These are phyloP conservation scores for Penicillium sp. DNA, from an alignment of 2,329 filamentous ascomycete species.

Conservation along the genomic window DNA sequence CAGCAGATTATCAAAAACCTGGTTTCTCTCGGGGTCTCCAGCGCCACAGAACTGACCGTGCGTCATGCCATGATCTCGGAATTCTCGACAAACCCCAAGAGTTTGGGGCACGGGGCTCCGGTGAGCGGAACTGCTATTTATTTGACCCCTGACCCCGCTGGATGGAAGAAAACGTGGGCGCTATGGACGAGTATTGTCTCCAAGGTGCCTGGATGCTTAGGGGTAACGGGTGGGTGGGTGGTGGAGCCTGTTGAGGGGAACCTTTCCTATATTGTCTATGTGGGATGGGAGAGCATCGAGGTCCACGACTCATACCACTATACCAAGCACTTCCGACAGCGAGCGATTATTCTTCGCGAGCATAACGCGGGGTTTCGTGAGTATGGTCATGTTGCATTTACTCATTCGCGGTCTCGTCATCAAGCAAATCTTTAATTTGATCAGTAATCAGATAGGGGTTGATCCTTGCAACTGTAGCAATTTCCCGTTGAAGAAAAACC, in stretches of 20 bases:
- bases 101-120: constrained; percentile 22
- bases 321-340: constrained; percentile 32
- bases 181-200: constrained; percentile 28
- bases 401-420: constrained; percentile 7
- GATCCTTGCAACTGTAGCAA: background rate
- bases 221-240: constrained; percentile 34
- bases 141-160: constrained; percentile 18
- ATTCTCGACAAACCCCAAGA: constrained; percentile 24
- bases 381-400: constrained; percentile 37
- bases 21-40: constrained; percentile 7
- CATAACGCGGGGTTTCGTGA: constrained; percentile 32
- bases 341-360: constrained; percentile 28
- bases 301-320: constrained; percentile 38
- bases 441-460: background rate
- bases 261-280: constrained; percentile 33
- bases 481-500: background rate
- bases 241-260: constrained; percentile 32
- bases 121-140: constrained; percentile 37
- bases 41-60: constrained; percentile 22
- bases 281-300: constrained; percentile 37
- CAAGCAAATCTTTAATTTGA: constrained; percentile 11
- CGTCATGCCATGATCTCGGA: constrained; percentile 24
- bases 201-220: constrained; percentile 32
- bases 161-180: constrained; percentile 27
- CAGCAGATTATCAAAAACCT: constrained; percentile 9